Base-by-base conservation (phyloP, 2,329 filamentous ascomycete genomes). In the Exophiala viscosa region DNA sequence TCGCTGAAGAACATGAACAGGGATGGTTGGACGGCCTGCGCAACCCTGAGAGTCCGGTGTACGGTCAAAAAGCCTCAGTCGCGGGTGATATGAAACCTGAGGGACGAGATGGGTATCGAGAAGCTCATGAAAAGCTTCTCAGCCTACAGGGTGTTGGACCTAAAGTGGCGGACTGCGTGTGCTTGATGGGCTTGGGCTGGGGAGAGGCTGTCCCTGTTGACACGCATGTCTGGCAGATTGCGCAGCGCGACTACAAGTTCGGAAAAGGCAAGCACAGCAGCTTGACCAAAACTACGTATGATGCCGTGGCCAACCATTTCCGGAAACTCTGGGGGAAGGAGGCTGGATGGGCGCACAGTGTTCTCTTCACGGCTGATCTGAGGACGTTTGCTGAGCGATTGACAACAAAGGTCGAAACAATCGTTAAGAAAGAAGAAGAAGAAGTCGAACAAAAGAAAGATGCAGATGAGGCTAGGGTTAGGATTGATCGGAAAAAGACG, bases 191-290 rank as follows among this genome's bases (percentile, higher is more conserved):
- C 0, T 73, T 99, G 11, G 92, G 91, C 23, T 99, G 95, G 92
- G 87, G 87, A 31, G 92, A 97, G 70, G 85, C 91, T 2, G 91
- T 99, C 1, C 93, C 93, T 0, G 88, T 99, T 31, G 93, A 99
- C 69, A 99, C 95, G 1, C 95, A 99, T 71, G 90, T 99, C 10
- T 97, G 91, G 92, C 91, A 97, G 74, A 97, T 99, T 65, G 95
- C 93, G 0, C 89, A 95, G 68, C 80, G 93, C 48, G 93, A 99
- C 69, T 99, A 99, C 73, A 90, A 86, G 54, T 95, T 99, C 64
- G 88, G 89, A 5, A 88, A 85, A 63, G 83, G 82, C 7, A 92
- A 89, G 65, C 79, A 87, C 56, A 92, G 90, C 65, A 92, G 89
- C 42, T 78, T 99, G 57, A 96, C 87, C 11, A 95, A 95, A 66